Percentiles rank a stretch among this genome's conserved stretches.
phyloP scores from a whole-genome alignment of 2,329 filamentous ascomycete species.

The Tympanopsis confertula region DNA sequence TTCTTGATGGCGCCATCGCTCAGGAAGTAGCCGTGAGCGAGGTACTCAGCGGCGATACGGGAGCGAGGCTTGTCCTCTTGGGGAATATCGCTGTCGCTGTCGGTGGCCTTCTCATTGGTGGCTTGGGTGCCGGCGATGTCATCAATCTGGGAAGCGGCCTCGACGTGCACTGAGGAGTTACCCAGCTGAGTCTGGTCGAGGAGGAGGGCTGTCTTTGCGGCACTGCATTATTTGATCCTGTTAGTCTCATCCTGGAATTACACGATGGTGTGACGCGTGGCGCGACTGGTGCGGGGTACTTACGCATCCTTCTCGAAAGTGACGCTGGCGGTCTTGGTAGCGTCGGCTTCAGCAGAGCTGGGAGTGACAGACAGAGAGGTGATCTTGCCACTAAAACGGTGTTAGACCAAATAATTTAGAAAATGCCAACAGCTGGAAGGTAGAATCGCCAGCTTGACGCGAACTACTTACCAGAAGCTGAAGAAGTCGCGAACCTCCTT shows the following conservation, averaged over 20 bases:
- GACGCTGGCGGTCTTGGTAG: constrained; percentile 49
- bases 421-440: background rate
- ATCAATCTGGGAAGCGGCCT: constrained; percentile 40
- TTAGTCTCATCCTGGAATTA: background rate
- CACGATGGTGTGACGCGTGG: constrained; percentile 43
- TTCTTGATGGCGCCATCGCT: constrained; percentile 33
- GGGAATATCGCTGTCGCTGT: constrained; percentile 30
- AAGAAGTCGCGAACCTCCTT: constrained; percentile 63
- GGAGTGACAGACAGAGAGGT: constrained; percentile 47
- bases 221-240: background rate
- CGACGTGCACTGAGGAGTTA: constrained; percentile 40
- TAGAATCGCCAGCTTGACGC: constrained; percentile 21
- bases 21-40: constrained; percentile 54
- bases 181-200: constrained; percentile 61
- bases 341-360: constrained; percentile 16
- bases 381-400: constrained; percentile 48
- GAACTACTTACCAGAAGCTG: constrained; percentile 42
- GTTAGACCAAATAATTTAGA: constrained; percentile 2
- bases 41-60: constrained; percentile 57
- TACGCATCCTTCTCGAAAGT: constrained; percentile 57
- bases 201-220: constrained; percentile 18
- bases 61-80: constrained; percentile 62
- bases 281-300: constrained; percentile 11
- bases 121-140: constrained; percentile 22
- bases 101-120: constrained; percentile 29